Evolutionary conservation across 768 basidiomycete genomes (phyloP).

Genomic region (Paxillus rubicundulus): DNA sequence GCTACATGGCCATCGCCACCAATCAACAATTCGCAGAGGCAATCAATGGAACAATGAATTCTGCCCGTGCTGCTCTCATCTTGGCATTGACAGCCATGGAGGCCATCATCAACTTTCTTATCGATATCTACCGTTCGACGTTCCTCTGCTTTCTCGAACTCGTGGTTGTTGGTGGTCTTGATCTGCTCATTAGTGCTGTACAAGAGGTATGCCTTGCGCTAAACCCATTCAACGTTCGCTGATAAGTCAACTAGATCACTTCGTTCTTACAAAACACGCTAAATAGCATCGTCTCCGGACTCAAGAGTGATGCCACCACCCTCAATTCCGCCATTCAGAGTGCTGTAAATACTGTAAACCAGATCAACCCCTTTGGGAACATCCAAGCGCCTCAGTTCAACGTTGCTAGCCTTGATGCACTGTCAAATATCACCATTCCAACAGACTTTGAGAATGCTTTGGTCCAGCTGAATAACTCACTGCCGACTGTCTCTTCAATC

Average conservation of each 20-base stretch:
- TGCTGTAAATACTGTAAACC: conserved; percentile 70
- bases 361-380: conserved; percentile 67
- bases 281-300: conserved; percentile 57
- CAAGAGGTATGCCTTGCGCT: conserved; percentile 58
- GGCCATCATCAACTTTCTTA: conserved; percentile 84
- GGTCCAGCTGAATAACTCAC: conserved; percentile 69
- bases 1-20: conserved; percentile 82
- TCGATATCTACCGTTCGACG: conserved; percentile 90
- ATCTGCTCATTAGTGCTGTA: conserved; percentile 78
- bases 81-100: conserved; percentile 83
- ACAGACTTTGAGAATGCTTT: conserved; percentile 71
- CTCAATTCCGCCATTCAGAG: conserved; percentile 68
- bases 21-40: conserved; percentile 77
- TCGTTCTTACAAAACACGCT: conserved; percentile 61
- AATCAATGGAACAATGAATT: conserved; percentile 76
- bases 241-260: conserved; percentile 54
- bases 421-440: conserved; percentile 81
- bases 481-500: conserved; percentile 77
- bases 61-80: conserved; percentile 69
- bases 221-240: conserved; percentile 3
- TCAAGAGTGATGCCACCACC: conserved; percentile 65
- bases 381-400: conserved; percentile 69
- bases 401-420: conserved; percentile 68
- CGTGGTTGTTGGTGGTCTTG: conserved; percentile 76
- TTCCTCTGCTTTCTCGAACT: conserved; percentile 93